A percentile compares a stretch with the other conserved stretches of the same genome.
Conservation (phyloP, 495 filamentous ascomycete species). For the Clavariopsis aquatica region DNA sequence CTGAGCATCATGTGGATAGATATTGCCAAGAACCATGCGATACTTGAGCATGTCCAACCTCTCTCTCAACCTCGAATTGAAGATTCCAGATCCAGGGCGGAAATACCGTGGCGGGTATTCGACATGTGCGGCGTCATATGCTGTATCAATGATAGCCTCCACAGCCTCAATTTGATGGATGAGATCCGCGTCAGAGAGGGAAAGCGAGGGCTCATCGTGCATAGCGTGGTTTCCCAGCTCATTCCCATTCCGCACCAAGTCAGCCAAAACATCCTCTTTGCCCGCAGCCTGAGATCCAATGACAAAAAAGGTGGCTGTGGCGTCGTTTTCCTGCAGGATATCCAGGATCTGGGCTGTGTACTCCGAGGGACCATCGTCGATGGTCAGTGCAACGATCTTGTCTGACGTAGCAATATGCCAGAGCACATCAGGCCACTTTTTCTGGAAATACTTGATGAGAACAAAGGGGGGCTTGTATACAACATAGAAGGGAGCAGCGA, state of each 20-base stretch:
- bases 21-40: conserved; percentile 70
- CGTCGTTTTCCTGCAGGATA: conserved; percentile 53
- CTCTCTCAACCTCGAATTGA: conserved; percentile 64
- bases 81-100: conserved; percentile 79
- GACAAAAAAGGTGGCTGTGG: conserved; percentile 48
- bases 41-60: conserved; percentile 60
- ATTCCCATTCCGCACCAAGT: conserved; percentile 63
- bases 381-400: conserved; percentile 74
- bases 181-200: conserved; percentile 40
- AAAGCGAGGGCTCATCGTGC: conserved; percentile 72
- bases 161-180: conserved; percentile 49
- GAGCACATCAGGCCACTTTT: conserved; percentile 72
- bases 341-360: conserved; percentile 72
- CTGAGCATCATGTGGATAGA: conserved; percentile 87
- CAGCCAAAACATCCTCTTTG: conserved; percentile 57
- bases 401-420: conserved; percentile 61
- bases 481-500: conserved; percentile 61
- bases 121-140: conserved; percentile 52
- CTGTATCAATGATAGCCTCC: conserved; percentile 52
- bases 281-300: conserved; percentile 71
- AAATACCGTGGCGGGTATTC: conserved; percentile 54
- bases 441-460: conserved; percentile 67
- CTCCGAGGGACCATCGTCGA: conserved; percentile 78
- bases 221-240: conserved; percentile 86
- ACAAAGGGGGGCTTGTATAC: conserved; percentile 73